Conservation (phyloP, 495 filamentous ascomycete genomes). For the Pyronema omphalodes region DNA sequence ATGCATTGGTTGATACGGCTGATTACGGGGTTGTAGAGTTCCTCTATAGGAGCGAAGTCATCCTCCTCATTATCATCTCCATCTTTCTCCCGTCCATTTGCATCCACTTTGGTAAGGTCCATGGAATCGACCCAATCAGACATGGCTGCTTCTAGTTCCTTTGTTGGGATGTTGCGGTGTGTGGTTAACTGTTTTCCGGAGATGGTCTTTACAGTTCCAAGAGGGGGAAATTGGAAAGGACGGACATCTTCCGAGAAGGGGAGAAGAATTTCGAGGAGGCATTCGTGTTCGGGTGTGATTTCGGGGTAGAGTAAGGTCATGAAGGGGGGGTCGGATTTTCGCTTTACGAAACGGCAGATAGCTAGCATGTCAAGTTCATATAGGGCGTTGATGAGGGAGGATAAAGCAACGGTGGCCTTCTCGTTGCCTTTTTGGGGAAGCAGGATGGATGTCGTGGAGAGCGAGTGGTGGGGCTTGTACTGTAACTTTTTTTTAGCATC, state of each 20-base stretch:
- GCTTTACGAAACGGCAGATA: constrained; percentile 65
- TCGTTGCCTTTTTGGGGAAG: constrained; percentile 55
- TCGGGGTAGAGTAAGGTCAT: constrained; percentile 67
- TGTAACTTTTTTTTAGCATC: constrained; percentile 20
- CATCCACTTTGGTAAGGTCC: constrained; percentile 72
- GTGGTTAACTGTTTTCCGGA: constrained; percentile 69
- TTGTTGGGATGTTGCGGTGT: constrained; percentile 72
- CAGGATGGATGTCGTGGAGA: constrained; percentile 58
- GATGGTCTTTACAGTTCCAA: constrained; percentile 73
- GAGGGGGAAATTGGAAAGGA: constrained; percentile 70
- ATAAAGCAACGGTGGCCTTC: constrained; percentile 61
- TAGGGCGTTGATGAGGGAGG: constrained; percentile 75
- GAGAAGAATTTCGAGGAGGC: constrained; percentile 35
- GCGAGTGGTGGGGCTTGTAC: constrained; percentile 72
- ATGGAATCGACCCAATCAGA: constrained; percentile 80
- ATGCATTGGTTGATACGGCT: constrained; percentile 79
- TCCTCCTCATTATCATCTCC: constrained; percentile 35
- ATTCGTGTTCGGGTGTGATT: constrained; percentile 70
- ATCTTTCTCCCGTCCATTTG: constrained; percentile 27
- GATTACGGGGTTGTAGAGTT: constrained; percentile 77
- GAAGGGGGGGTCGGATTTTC: constrained; percentile 56
- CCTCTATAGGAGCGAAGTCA: constrained; percentile 63
- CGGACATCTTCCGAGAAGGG: constrained; percentile 88
- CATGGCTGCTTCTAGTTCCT: constrained; percentile 60
- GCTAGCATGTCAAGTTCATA: constrained; percentile 75